A percentile compares a stretch with the other conserved stretches of the same genome.
phyloP scores from a whole-genome alignment of 202 grass and related monocot species.

The Bolboschoenoplectus hybrid region DNA sequence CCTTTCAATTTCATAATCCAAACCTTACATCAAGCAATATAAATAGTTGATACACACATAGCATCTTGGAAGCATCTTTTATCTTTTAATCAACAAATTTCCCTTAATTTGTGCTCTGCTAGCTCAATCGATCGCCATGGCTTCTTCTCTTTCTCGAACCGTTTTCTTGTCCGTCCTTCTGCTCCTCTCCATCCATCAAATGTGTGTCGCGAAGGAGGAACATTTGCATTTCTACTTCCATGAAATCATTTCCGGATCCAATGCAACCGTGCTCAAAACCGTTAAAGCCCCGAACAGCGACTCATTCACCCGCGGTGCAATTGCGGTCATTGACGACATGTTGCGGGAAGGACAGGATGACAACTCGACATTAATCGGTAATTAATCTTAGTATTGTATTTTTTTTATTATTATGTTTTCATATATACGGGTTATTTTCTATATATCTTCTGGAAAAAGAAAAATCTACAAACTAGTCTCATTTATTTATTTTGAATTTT shows the following conservation, averaged over 20 bases:
- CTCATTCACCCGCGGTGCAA: background rate
- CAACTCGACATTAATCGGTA: constrained; percentile 18
- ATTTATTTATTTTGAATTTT: no score
- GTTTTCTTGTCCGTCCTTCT: constrained; percentile 14
- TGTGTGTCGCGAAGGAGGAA: background rate
- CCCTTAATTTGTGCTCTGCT: background rate
- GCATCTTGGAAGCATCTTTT: background rate
- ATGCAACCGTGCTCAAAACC: background rate
- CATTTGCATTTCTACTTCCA: constrained; percentile 29
- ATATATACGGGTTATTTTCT: background rate
- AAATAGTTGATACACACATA: background rate
- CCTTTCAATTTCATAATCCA: background rate
- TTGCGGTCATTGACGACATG: background rate
- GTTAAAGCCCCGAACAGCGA: background rate
- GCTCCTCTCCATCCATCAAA: constrained; percentile 22
- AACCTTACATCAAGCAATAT: background rate
- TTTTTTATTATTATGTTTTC: background rate
- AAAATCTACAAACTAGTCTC: no score
- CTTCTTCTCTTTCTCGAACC: constrained; percentile 15
- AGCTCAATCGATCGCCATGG: background rate
- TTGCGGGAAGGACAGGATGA: background rate
- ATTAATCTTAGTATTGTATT: background rate
- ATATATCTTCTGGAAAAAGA: background rate
- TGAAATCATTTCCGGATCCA: constrained; percentile 8
- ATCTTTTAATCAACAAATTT: background rate